phyloP scores from a whole-genome alignment of 345 rosid genomes.

The Sonneratia alba region DNA sequence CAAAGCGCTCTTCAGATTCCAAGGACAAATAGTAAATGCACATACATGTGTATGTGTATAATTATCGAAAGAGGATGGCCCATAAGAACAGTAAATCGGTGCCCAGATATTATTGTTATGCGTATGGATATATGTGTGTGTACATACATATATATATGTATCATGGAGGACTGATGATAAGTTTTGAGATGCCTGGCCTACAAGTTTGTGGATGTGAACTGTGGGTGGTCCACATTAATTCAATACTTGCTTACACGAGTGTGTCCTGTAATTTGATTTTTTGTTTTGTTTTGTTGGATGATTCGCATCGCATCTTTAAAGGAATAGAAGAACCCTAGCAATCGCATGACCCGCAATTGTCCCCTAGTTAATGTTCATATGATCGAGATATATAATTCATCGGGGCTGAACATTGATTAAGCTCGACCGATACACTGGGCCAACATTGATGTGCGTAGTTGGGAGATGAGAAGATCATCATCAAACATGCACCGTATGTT shows the following conservation, averaged over 20 bases:
- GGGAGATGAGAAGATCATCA: too few relatives aligned
- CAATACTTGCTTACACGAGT: slow-evolving; percentile 15
- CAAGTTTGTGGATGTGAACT: not conserved
- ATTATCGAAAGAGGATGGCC: not conserved
- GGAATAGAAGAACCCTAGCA: too few relatives aligned
- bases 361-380: too few relatives aligned
- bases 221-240: slow-evolving; percentile 21
- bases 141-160: not conserved
- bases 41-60: too few relatives aligned
- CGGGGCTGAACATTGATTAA: not conserved
- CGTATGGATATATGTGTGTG: too few relatives aligned
- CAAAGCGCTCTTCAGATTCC: too few relatives aligned
- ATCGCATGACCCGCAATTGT: too few relatives aligned
- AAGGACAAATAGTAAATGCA: too few relatives aligned
- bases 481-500: too few relatives aligned
- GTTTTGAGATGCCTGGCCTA: not conserved
- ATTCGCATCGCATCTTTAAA: not conserved
- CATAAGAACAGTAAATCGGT: not conserved
- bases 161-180: not conserved
- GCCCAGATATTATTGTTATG: not conserved
- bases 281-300: not conserved
- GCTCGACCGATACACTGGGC: not conserved
- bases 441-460: not conserved
- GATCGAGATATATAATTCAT: too few relatives aligned
- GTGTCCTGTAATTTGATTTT: slow-evolving; percentile 5